Evolutionary conservation across 139 green algal genomes (phyloP).

Genomic region (Chlamydomonas sphaeroides): DNA sequence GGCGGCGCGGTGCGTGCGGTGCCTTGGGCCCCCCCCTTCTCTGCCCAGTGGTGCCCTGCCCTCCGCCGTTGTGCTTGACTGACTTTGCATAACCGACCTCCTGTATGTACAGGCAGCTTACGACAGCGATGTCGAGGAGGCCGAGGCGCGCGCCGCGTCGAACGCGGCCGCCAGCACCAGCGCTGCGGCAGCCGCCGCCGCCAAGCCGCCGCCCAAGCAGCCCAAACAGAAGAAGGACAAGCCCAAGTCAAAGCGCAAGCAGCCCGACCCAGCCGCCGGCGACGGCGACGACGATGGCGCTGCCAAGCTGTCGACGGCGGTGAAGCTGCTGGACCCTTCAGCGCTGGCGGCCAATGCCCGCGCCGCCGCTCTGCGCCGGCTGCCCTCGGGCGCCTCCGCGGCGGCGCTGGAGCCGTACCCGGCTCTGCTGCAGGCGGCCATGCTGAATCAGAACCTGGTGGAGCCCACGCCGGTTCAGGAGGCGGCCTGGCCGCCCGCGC

Average conservation of each 20-base stretch:
- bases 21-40: too few relatives aligned
- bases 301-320: conserved; percentile 43
- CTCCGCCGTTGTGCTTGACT: too few relatives aligned
- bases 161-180: conserved; percentile 21
- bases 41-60: too few relatives aligned
- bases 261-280: background rate
- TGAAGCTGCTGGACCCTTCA: conserved; percentile 44
- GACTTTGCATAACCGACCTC: too few relatives aligned
- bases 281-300: background rate
- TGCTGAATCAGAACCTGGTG: conserved; percentile 66
- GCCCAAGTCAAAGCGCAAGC: background rate
- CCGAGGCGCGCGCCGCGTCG: background rate
- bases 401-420: conserved; percentile 49
- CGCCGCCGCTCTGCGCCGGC: background rate
- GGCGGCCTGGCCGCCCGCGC: conserved; percentile 42
- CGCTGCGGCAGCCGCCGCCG: background rate
- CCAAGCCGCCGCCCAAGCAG: background rate
- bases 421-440: conserved; percentile 63
- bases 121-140: conserved; percentile 27
- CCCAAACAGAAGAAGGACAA: background rate
- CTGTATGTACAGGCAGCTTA: too few relatives aligned
- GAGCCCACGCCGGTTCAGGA: conserved; percentile 82
- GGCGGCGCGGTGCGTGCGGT: too few relatives aligned
- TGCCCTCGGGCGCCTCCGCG: background rate
- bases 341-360: conserved; percentile 19